A percentile compares a stretch with the other conserved stretches of the same genome.
These are phyloP conservation scores for Candida argentea DNA, from an alignment of 805 yeast genomes.

Conservation along the genomic window DNA sequence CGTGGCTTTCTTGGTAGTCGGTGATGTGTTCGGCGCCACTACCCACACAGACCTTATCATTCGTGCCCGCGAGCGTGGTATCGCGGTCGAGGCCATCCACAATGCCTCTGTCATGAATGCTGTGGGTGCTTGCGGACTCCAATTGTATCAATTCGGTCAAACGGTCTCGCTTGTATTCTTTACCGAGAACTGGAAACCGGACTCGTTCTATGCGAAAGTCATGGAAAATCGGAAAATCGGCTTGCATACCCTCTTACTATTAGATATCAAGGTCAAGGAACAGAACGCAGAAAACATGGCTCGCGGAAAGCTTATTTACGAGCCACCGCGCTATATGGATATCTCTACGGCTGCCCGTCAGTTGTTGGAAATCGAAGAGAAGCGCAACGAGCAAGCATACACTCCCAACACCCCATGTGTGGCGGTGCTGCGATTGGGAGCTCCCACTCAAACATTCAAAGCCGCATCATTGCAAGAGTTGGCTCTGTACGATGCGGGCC, in stretches of 20 bases:
- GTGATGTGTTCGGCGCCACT: slow-evolving; percentile 97
- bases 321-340: slow-evolving; percentile 95
- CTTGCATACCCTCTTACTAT: slow-evolving; percentile 75
- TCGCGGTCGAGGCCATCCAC: slow-evolving; percentile 75
- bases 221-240: slow-evolving; percentile 87
- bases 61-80: slow-evolving; percentile 78
- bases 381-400: slow-evolving; percentile 67
- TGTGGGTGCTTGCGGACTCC: slow-evolving; percentile 96
- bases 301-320: slow-evolving; percentile 82
- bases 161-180: slow-evolving; percentile 95
- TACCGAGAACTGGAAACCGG: slow-evolving; percentile 94
- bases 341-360: slow-evolving; percentile 85
- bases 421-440: slow-evolving; percentile 85
- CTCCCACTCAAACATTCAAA: slow-evolving; percentile 71
- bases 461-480: slow-evolving; percentile 78
- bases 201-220: slow-evolving; percentile 82
- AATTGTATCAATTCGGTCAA: slow-evolving; percentile 90
- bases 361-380: slow-evolving; percentile 77
- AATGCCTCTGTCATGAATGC: slow-evolving; percentile 98
- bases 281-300: slow-evolving; percentile 93
- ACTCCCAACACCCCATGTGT: slow-evolving; percentile 86
- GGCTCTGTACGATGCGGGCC: slow-evolving; percentile 82
- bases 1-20: slow-evolving; percentile 90
- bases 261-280: slow-evolving; percentile 94
- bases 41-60: slow-evolving; percentile 92